phyloP scores from a whole-genome alignment of 805 yeast genomes.

The Hyphopichia homilentoma region DNA sequence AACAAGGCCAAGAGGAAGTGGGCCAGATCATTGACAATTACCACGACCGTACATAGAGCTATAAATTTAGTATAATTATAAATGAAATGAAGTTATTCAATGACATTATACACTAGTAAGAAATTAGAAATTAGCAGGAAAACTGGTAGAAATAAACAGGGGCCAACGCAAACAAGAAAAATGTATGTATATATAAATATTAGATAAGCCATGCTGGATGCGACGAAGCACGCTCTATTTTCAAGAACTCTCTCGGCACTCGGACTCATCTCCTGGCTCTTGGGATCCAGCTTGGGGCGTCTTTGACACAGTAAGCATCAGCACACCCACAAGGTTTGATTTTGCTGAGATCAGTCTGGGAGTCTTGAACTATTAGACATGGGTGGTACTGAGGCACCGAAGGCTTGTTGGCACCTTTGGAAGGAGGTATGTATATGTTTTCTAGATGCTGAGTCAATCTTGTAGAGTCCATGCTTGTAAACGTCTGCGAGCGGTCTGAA shows the following conservation, averaged over 20 bases:
- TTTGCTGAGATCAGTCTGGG: constrained; percentile 44
- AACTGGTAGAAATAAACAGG: no score
- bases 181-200: not conserved
- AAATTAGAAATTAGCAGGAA: no score
- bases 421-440: constrained; percentile 47
- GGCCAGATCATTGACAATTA: no score
- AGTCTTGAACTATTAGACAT: constrained; percentile 54
- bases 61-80: no score
- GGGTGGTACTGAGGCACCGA: constrained; percentile 52
- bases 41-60: no score
- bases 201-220: not conserved
- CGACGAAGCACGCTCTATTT: no score
- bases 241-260: no score
- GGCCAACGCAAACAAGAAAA: not conserved
- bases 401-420: constrained; percentile 11
- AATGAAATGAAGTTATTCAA: no score
- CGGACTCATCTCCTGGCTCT: constrained; percentile 16
- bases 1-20: no score
- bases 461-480: constrained; percentile 44
- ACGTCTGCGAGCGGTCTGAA: no score
- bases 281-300: constrained; percentile 40
- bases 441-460: constrained; percentile 34
- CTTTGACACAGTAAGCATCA: constrained; percentile 35
- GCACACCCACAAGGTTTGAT: constrained; percentile 40
- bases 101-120: no score